phyloP scores from a whole-genome alignment of 495 filamentous ascomycete species.

The Usnea hakonensis region DNA sequence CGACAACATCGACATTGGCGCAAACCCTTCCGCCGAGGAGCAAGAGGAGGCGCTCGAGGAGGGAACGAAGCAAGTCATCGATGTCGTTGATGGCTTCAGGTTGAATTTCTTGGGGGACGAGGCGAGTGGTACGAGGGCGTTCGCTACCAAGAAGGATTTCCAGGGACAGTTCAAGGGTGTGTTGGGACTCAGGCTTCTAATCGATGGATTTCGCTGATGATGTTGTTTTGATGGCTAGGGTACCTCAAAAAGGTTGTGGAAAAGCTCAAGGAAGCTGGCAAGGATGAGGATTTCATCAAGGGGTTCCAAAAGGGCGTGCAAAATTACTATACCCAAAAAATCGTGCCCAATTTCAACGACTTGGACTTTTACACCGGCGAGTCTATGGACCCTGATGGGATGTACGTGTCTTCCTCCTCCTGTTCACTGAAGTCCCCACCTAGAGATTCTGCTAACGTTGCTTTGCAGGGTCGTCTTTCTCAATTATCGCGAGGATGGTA shows the following conservation, averaged over 20 bases:
- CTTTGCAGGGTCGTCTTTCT: constrained; percentile 73
- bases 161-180: constrained; percentile 72
- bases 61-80: constrained; percentile 62
- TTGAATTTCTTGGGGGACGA: constrained; percentile 65
- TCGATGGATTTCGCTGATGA: neutral
- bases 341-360: constrained; percentile 81
- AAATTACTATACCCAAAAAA: constrained; percentile 67
- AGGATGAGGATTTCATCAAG: constrained; percentile 55
- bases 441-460: constrained; percentile 22
- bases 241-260: constrained; percentile 87
- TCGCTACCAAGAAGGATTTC: constrained; percentile 61
- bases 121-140: constrained; percentile 30
- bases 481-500: constrained; percentile 94
- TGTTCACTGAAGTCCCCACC: neutral
- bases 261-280: constrained; percentile 53
- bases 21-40: constrained; percentile 94
- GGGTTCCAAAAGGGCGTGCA: constrained; percentile 68
- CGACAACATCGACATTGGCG: constrained; percentile 69
- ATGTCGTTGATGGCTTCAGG: constrained; percentile 89
- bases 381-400: constrained; percentile 84
- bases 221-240: constrained; percentile 34
- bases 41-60: constrained; percentile 58
- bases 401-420: constrained; percentile 43
- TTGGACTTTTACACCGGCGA: constrained; percentile 90
- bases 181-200: constrained; percentile 15